These are phyloP conservation scores for Veloporphyrellus conicus DNA, from an alignment of 1,284 basidiomycete species.

Conservation along the genomic window DNA sequence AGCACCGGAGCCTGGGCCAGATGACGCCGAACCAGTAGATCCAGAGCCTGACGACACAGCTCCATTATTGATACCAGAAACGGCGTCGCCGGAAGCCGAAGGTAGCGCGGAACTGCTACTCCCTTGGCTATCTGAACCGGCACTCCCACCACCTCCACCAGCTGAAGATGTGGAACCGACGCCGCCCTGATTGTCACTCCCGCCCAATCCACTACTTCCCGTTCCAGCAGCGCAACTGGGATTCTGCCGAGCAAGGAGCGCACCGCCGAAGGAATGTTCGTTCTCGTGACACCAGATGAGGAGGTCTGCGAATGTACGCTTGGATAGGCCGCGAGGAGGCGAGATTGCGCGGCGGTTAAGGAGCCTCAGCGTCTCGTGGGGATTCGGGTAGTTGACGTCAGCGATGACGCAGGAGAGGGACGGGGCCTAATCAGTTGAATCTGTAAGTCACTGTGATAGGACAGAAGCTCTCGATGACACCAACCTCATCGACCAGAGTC, in stretches of 20 bases:
- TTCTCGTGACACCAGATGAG: constrained; percentile 30
- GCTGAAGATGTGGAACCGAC: too few relatives aligned
- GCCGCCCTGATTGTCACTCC: too few relatives aligned
- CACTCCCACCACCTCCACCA: too few relatives aligned
- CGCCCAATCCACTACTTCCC: too few relatives aligned
- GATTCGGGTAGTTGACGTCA: constrained; percentile 24
- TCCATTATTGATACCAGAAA: constrained; percentile 4
- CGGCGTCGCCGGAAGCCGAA: constrained; percentile 2
- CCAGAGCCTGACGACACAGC: constrained; percentile 3
- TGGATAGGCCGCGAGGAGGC: constrained; percentile 26
- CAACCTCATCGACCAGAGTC: neutral
- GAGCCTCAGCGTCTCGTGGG: constrained; percentile 22
- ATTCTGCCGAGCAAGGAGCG: constrained; percentile 25
- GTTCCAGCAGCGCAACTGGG: constrained; percentile 14
- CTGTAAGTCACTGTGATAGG: neutral
- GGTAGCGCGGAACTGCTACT: constrained; percentile 4
- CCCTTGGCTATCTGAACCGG: too few relatives aligned
- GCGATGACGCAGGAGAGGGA: constrained; percentile 25
- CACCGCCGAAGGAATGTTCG: constrained; percentile 7
- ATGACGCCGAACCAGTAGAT: constrained; percentile 1
- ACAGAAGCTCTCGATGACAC: too few relatives aligned
- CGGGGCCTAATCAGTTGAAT: constrained; percentile 4
- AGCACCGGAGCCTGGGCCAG: constrained; percentile 4
- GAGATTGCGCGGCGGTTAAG: constrained; percentile 20
- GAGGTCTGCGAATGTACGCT: constrained; percentile 24